Conservation (phyloP, 2,329 filamentous ascomycete species). For the Eurotiales sp. region DNA sequence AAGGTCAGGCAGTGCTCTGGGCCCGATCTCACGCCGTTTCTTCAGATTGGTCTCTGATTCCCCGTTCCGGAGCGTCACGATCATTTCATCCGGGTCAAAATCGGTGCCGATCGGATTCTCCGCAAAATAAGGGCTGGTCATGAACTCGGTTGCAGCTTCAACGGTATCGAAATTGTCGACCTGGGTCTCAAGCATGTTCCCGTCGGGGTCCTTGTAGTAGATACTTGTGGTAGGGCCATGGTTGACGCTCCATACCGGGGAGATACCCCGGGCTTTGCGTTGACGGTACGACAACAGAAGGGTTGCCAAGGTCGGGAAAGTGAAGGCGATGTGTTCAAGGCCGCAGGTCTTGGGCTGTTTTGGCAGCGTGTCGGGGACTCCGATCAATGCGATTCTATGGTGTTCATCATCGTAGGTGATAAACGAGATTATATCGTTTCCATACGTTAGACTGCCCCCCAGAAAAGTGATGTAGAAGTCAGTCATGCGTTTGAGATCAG, state of each 20-base stretch:
- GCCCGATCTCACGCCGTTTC: neutral
- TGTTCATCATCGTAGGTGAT: neutral
- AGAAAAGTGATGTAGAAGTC: no score
- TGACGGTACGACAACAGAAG: constrained; percentile 29
- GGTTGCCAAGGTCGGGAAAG: neutral
- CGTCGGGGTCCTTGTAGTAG: constrained; percentile 50
- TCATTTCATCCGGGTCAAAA: constrained; percentile 41
- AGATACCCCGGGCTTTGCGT: constrained; percentile 36
- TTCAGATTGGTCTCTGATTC: neutral
- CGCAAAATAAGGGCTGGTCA: constrained; percentile 33
- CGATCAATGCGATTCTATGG: neutral
- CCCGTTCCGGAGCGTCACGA: neutral
- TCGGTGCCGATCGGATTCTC: constrained; percentile 46
- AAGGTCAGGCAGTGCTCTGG: no score
- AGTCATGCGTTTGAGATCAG: no score
- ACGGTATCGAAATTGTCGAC: constrained; percentile 41
- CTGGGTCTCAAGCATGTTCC: constrained; percentile 47
- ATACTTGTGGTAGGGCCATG: constrained; percentile 47
- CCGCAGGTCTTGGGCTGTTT: neutral
- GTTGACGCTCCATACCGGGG: constrained; percentile 44
- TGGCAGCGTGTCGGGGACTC: neutral
- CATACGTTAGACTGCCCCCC: no score
- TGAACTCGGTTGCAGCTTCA: constrained; percentile 38
- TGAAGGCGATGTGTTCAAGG: neutral
- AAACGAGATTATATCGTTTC: no score